Conservation (phyloP, 345 rosid species). For the Draba incana region DNA sequence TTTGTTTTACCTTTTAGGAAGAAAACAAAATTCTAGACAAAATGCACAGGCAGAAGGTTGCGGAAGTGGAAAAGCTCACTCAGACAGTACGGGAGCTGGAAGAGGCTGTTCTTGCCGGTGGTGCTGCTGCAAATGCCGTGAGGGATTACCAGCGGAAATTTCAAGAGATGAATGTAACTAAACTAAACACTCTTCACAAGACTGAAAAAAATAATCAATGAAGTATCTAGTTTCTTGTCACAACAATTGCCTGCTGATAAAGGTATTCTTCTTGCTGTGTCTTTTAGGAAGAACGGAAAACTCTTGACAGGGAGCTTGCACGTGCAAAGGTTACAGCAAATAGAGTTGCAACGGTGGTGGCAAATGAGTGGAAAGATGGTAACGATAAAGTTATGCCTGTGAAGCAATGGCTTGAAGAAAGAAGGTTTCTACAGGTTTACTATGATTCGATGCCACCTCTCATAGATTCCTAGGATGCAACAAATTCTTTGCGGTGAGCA, state of each 20-base stretch:
- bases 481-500: conserved; percentile 16
- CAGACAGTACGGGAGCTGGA: conserved; percentile 97
- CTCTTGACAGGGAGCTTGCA: conserved; percentile 97
- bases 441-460: conserved; percentile 27
- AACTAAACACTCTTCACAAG: conserved; percentile 8
- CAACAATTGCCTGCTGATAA: neutral
- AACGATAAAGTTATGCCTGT: conserved; percentile 99
- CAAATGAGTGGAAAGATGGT: conserved; percentile 99
- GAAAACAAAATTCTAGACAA: conserved; percentile 98
- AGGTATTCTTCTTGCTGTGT: conserved; percentile 24
- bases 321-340: conserved; percentile 99
- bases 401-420: conserved; percentile 99
- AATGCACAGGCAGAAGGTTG: conserved; percentile 98
- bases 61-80: conserved; percentile 98
- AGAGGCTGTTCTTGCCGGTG: conserved; percentile 99
- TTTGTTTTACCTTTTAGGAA: conserved; percentile 57
- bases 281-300: conserved; percentile 90
- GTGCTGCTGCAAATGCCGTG: conserved; percentile 99
- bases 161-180: conserved; percentile 97
- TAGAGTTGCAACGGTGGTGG: conserved; percentile 97
- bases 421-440: conserved; percentile 92
- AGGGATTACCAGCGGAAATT: conserved; percentile 97
- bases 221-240: conserved; percentile 1
- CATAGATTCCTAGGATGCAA: conserved; percentile 16
- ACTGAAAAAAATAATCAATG: neutral